These are phyloP conservation scores for Kwoniella bestiolae DNA, from an alignment of 768 basidiomycete genomes.

Conservation along the genomic window DNA sequence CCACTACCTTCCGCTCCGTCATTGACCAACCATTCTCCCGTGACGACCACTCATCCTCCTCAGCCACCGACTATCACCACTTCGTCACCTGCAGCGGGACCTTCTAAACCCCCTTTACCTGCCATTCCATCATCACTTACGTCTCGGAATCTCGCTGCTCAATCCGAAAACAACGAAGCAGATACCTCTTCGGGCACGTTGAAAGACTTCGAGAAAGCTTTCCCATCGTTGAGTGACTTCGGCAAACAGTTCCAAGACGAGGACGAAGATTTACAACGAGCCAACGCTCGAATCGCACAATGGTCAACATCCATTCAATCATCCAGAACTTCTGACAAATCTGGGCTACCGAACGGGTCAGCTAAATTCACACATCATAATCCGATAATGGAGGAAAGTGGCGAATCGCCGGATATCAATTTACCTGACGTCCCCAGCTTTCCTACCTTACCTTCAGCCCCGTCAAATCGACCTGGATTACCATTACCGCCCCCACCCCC, in stretches of 20 bases:
- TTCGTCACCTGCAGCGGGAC: conserved; percentile 3
- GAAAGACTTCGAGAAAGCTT: conserved; percentile 51
- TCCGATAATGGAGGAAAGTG: conserved; percentile 25
- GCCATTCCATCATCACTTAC: conserved; percentile 2
- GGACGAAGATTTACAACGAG: background rate
- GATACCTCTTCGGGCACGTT: conserved; percentile 29
- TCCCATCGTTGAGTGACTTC: conserved; percentile 54
- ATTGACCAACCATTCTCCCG: background rate
- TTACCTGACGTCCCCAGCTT: conserved; percentile 46
- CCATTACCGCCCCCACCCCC: conserved; percentile 27
- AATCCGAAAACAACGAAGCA: conserved; percentile 18
- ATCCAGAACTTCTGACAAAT: background rate
- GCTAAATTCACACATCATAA: conserved; percentile 10
- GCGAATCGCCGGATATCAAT: conserved; percentile 4
- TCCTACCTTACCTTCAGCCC: conserved; percentile 44
- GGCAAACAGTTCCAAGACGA: conserved; percentile 46
- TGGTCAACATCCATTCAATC: conserved; percentile 12
- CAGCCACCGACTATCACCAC: background rate
- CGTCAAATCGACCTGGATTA: conserved; percentile 31
- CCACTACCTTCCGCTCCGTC: background rate
- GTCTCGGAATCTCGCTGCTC: background rate
- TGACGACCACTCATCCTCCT: conserved; percentile 7
- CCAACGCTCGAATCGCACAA: conserved; percentile 13
- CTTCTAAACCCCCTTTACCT: conserved; percentile 8
- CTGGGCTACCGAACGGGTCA: conserved; percentile 22